Base-by-base conservation (phyloP, 495 filamentous ascomycete genomes). In the Tuber melanosporum region DNA sequence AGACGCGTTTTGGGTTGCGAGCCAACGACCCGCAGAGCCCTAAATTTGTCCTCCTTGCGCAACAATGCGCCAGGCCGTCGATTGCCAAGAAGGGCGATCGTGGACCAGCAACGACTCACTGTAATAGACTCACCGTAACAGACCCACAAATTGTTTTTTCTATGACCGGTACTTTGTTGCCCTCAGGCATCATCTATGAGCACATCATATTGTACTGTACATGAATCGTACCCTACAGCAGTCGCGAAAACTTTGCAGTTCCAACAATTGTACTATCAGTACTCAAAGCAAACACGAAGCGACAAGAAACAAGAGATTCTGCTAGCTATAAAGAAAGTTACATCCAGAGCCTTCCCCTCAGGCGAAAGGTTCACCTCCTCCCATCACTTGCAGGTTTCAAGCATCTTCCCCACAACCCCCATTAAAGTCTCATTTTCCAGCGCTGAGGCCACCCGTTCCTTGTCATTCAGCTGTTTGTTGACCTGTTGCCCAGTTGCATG, bases 391-490 rank as follows among this genome's bases (percentile, higher is more conserved):
- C 93, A 97, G 12, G 92, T 94, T 84, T 94, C 90, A 77, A 98
- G 87, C 95, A 99, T 98, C 84, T 95, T 97, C 78, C 91, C 89
- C 80, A 99, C 86, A 26, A 98, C 92, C 72, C 90, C 89, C 89
- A 93, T 92, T 76, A 99, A 86, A 0, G 92, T 95, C 74, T 91
- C 91, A 84, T 99, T 99, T 85, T 99, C 96, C 81, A 98, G 85
- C 10, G 95, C 95, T 44, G 95, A 96, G 15, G 94, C 93, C 46
- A 99, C 95, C 77, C 95, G 87, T 85, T 99, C 95, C 86, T 99
- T 99, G 85, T 99, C 96, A 71, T 90, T 92, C 47, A 99, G 85
- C 83, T 99, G 96, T 86, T 97, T 97, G 85, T 94, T 98, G 69
- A 98, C 94, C 83, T 96, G 93, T 75, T 97, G 93, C 36, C 91